Conservation (phyloP, 2,329 filamentous ascomycete species). For the Colletotrichum sp. region DNA sequence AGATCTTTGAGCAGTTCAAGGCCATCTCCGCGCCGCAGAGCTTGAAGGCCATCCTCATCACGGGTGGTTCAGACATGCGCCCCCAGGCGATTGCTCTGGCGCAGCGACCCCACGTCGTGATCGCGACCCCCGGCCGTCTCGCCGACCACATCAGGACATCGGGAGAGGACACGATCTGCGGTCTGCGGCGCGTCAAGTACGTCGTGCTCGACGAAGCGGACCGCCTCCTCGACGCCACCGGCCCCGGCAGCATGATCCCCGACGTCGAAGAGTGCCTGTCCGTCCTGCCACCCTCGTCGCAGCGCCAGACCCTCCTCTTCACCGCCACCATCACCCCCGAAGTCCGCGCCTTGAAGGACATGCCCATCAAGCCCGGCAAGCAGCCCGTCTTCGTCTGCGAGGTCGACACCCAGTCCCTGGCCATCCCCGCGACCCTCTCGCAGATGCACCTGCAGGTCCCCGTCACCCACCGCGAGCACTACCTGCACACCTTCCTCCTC, state of each 20-base stretch:
- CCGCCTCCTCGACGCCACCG: slow-evolving; percentile 75
- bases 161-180: slow-evolving; percentile 86
- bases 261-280: slow-evolving; percentile 90
- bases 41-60: slow-evolving; percentile 87
- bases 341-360: slow-evolving; percentile 82
- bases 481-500: slow-evolving; percentile 85
- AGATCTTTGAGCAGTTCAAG: slow-evolving; percentile 96
- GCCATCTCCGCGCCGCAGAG: slow-evolving; percentile 88
- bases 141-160: slow-evolving; percentile 94
- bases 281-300: slow-evolving; percentile 74
- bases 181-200: slow-evolving; percentile 77
- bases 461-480: slow-evolving; percentile 92
- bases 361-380: slow-evolving; percentile 71
- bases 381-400: slow-evolving; percentile 88
- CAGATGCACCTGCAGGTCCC: slow-evolving; percentile 90
- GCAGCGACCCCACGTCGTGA: slow-evolving; percentile 85
- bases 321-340: slow-evolving; percentile 95
- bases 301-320: slow-evolving; percentile 93
- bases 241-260: slow-evolving; percentile 86
- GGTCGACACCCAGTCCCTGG: slow-evolving; percentile 75
- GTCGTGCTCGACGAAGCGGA: slow-evolving; percentile 97
- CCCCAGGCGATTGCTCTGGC: slow-evolving; percentile 84
- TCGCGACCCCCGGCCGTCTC: slow-evolving; percentile 90
- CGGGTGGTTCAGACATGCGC: slow-evolving; percentile 91
- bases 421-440: slow-evolving; percentile 78